These are phyloP conservation scores for Leptosphaerulina australis DNA, from an alignment of 2,329 filamentous ascomycete genomes.

Conservation along the genomic window DNA sequence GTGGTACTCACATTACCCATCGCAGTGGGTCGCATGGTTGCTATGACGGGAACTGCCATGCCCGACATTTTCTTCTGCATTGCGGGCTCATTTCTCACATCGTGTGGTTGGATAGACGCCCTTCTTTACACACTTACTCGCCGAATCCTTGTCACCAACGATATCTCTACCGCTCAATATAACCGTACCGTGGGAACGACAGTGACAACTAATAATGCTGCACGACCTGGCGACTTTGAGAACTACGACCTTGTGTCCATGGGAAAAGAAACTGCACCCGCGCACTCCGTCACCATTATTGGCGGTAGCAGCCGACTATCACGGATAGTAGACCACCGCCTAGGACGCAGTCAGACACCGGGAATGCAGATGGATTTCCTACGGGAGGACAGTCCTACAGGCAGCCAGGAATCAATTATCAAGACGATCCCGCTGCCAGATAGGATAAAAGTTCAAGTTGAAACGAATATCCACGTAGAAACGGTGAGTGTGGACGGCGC, in stretches of 20 bases:
- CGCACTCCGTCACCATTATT: conserved; percentile 45
- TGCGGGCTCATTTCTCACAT: conserved; percentile 63
- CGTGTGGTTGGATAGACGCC: conserved; percentile 54
- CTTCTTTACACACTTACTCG: conserved; percentile 53
- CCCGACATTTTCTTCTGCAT: conserved; percentile 64
- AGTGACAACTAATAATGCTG: conserved; percentile 29
- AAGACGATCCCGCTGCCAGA: conserved; percentile 26
- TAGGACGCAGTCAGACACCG: conserved; percentile 26
- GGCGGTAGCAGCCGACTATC: conserved; percentile 41
- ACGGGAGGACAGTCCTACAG: conserved; percentile 35
- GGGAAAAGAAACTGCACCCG: conserved; percentile 32
- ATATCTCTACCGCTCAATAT: conserved; percentile 38
- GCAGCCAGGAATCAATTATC: conserved; percentile 45
- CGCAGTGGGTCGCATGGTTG: conserved; percentile 53
- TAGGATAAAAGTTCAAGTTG: conserved; percentile 46
- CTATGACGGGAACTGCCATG: conserved; percentile 49
- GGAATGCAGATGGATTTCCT: conserved; percentile 24
- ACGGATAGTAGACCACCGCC: conserved; percentile 35
- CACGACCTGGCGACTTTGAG: conserved; percentile 33
- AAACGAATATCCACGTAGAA: conserved; percentile 23
- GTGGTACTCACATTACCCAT: conserved; percentile 69
- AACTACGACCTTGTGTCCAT: conserved; percentile 41
- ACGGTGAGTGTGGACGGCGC: conserved; percentile 6
- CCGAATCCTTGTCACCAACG: conserved; percentile 45
- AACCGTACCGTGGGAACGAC: conserved; percentile 29